Evolutionary conservation across 2,329 filamentous ascomycete species (phyloP).

Genomic region (Lachnellula occidentalis): DNA sequence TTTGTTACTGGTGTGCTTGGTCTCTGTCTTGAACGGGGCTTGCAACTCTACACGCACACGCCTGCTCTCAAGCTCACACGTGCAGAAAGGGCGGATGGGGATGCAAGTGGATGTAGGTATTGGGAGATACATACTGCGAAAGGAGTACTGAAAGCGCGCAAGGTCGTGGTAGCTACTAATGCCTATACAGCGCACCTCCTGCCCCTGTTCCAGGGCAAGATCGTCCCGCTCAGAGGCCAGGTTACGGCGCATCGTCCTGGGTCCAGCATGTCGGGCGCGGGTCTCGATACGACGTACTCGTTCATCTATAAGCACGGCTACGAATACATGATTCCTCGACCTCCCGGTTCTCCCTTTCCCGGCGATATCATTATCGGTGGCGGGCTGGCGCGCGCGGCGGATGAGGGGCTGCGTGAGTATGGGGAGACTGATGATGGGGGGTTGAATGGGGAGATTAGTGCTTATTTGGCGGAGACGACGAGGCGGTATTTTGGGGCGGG

Average conservation of each 20-base stretch:
- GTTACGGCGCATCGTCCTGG: slow-evolving; percentile 39
- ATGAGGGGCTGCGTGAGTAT: slow-evolving; percentile 32
- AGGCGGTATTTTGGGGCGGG: slow-evolving; percentile 29
- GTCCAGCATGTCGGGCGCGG: slow-evolving; percentile 19
- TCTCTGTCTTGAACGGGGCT: slow-evolving; percentile 23
- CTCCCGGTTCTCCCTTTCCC: slow-evolving; percentile 36
- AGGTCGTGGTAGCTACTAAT: slow-evolving; percentile 49
- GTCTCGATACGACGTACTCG: slow-evolving; percentile 33
- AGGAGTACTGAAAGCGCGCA: slow-evolving; percentile 37
- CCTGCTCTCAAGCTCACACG: slow-evolving; percentile 18
- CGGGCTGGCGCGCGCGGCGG: slow-evolving; percentile 12
- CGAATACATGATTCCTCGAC: slow-evolving; percentile 61
- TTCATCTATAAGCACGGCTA: slow-evolving; percentile 57
- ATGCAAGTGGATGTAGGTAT: slow-evolving; percentile 11
- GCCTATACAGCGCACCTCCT: slow-evolving; percentile 45
- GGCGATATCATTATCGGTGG: slow-evolving; percentile 33
- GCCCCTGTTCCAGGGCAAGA: slow-evolving; percentile 35
- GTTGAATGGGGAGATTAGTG: slow-evolving; percentile 22
- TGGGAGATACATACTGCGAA: slow-evolving; percentile 40
- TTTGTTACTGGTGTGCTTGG: slow-evolving; percentile 24
- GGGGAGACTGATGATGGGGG: slow-evolving; percentile 38
- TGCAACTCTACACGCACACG: slow-evolving; percentile 23
- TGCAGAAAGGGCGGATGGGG: slow-evolving; percentile 4
- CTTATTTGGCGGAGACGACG: slow-evolving; percentile 22
- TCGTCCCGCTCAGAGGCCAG: slow-evolving; percentile 47